These are phyloP conservation scores for Pleurotus platypus DNA, from an alignment of 768 basidiomycete genomes.

Conservation along the genomic window DNA sequence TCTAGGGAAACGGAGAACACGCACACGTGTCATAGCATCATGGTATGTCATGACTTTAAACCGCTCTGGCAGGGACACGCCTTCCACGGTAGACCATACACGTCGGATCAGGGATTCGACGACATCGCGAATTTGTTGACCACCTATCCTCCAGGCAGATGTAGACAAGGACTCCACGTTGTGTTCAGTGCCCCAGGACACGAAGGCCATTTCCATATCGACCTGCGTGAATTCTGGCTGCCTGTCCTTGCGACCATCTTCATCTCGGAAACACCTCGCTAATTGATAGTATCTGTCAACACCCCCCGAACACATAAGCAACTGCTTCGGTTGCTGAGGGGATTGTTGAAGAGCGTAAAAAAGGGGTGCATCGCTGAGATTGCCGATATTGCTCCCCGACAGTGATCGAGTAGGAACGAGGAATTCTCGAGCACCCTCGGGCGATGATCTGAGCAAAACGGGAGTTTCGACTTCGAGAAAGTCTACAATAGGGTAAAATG, in stretches of 20 bases:
- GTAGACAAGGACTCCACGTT: slow-evolving; percentile 11
- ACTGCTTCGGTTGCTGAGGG: slow-evolving; percentile 94
- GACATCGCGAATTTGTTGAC: slow-evolving; percentile 72
- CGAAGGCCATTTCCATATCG: slow-evolving; percentile 95
- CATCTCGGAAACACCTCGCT: slow-evolving; percentile 93
- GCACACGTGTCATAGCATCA: slow-evolving; percentile 86
- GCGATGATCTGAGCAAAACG: slow-evolving; percentile 83
- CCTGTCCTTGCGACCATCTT: slow-evolving; percentile 90
- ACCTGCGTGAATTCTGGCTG: slow-evolving; percentile 98
- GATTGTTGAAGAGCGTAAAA: slow-evolving; percentile 95
- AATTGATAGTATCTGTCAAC: slow-evolving; percentile 92
- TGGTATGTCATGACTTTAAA: slow-evolving; percentile 86
- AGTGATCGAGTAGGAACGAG: slow-evolving; percentile 75
- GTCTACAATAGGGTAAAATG: slow-evolving; percentile 38
- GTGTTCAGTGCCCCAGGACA: slow-evolving; percentile 64
- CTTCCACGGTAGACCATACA: slow-evolving; percentile 75
- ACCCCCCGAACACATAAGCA: slow-evolving; percentile 85
- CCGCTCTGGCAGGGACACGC: slow-evolving; percentile 49
- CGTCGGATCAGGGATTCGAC: slow-evolving; percentile 71
- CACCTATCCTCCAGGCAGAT: slow-evolving; percentile 78
- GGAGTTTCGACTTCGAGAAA: slow-evolving; percentile 96
- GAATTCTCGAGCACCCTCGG: slow-evolving; percentile 93
- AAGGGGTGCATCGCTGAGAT: slow-evolving; percentile 25
- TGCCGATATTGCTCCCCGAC: slow-evolving; percentile 21
- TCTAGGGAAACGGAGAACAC: slow-evolving; percentile 20